Evolutionary conservation across 805 yeast species (phyloP), one percentile per base, ranked within the genome.

Genomic region (Teunomyces lycoperdinae): DNA sequence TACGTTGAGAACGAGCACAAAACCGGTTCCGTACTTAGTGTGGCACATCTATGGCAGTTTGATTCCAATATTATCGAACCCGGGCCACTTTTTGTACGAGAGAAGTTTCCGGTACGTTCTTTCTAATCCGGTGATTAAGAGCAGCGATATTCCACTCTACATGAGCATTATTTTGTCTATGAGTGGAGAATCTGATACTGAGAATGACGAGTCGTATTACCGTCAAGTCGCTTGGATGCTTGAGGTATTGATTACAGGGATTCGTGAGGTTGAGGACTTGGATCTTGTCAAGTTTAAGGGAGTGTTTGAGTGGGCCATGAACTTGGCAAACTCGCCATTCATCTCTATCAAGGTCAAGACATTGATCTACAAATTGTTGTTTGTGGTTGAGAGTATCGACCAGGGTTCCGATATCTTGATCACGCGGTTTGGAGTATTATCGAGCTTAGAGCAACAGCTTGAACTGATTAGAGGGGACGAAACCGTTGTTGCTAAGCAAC

Each of bases 11-110:
- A 47, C 46, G 43, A 11, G 60, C 54, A 45, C 50, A 50, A 47
- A 8, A 39, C 46, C 40, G 1, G 42, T 77, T 5, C 57, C 82
- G 0, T 76, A 83, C 3, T 52, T 85, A 13, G 68, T 83, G n/a
- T 78, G 85, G 66, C 67, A 73, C 13, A 60, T 81, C 46, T 63
- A 84, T 34, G 77, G 89, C 0, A 75, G 78, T 44, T 61, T 89
- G 33, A 67, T 81, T 3, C 78, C 80, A 2, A 70, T 88, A 1
- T 61, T 88, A 49, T 62, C 74, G 5, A 81, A 84, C 51, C 96
- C 97, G 0, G 80, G 83, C 0, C 92, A 88, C 52, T 77, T 75
- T 55, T 62, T 92, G 16, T 87, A 85, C 63, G 96, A 90, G 52
- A 80, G 81, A 54, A 80, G 81, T 0, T 80, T 75, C 56, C 77